Conservation (phyloP, 108 stramenopile genomes). For the Cyclotella kingstonii region DNA sequence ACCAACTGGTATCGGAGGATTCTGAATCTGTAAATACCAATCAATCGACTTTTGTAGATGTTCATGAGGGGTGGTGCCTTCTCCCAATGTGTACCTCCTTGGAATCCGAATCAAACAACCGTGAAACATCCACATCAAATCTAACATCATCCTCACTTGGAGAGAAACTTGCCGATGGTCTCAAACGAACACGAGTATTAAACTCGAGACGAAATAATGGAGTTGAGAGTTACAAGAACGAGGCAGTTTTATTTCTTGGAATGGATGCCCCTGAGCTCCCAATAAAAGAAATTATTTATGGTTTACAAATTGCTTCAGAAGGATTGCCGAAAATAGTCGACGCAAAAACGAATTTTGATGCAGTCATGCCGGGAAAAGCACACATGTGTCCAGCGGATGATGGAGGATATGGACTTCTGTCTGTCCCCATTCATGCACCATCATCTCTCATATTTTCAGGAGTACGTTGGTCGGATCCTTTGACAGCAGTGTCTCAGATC, state of each 20-base stretch:
- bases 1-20: background rate
- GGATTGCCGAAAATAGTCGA: background rate
- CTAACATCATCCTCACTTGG: constrained; percentile 64
- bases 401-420: constrained; percentile 86
- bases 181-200: constrained; percentile 46
- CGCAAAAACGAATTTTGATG: background rate
- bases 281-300: constrained; percentile 64
- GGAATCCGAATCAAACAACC: background rate
- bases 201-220: background rate
- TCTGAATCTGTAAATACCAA: background rate
- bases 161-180: constrained; percentile 57
- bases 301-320: constrained; percentile 34
- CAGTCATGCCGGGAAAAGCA: constrained; percentile 27
- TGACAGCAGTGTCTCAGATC: constrained; percentile 76
- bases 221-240: constrained; percentile 6
- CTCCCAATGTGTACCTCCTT: constrained; percentile 46
- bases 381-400: constrained; percentile 76
- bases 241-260: constrained; percentile 72
- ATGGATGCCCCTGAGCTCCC: constrained; percentile 85
- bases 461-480: constrained; percentile 69
- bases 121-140: constrained; percentile 11
- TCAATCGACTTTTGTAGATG: background rate
- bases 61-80: constrained; percentile 33
- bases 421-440: constrained; percentile 56
- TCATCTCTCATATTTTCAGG: constrained; percentile 47